Percentiles rank a stretch among this genome's conserved stretches.
Evolutionary conservation across 1,284 basidiomycete species (phyloP).

Genomic region (Rhodotorula sp.): DNA sequence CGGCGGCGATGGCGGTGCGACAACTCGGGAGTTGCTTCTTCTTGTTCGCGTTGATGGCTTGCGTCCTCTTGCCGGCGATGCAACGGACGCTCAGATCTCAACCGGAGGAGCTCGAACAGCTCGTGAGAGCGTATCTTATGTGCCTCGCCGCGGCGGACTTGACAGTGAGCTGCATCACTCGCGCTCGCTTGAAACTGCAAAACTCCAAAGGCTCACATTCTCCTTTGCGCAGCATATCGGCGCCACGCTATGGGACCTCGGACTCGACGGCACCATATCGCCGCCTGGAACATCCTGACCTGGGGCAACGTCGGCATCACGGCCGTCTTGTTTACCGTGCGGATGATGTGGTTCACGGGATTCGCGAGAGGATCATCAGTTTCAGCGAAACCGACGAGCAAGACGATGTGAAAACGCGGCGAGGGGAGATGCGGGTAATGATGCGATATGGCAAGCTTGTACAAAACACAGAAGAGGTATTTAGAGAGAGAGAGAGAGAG

Average conservation of each 20-base stretch:
- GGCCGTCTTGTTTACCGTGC: conserved; percentile 44
- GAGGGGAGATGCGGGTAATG: no score
- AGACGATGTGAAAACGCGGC: no score
- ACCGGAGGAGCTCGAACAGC: conserved; percentile 42
- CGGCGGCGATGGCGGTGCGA: conserved; percentile 46
- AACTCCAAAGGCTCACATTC: neutral
- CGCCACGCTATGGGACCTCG: conserved; percentile 30
- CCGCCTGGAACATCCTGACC: conserved; percentile 49
- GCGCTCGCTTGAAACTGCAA: no score
- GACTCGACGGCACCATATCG: conserved; percentile 2
- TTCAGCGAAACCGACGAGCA: neutral
- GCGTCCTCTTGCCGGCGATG: conserved; percentile 48
- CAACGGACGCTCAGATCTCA: conserved; percentile 39
- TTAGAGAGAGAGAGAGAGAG: neutral
- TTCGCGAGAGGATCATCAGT: neutral
- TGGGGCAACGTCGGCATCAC: conserved; percentile 51
- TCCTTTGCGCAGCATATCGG: conserved; percentile 26
- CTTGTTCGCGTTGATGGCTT: conserved; percentile 49
- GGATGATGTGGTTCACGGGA: conserved; percentile 35
- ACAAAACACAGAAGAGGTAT: no score
- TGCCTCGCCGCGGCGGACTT: conserved; percentile 51
- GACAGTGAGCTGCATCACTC: conserved; percentile 15
- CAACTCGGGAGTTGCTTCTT: conserved; percentile 53
- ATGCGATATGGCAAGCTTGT: no score
- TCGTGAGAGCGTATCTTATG: conserved; percentile 46